Percentiles rank a stretch among this genome's conserved stretches.
Evolutionary conservation across 1,284 basidiomycete genomes (phyloP).

Genomic region (Termitomyces sp.): DNA sequence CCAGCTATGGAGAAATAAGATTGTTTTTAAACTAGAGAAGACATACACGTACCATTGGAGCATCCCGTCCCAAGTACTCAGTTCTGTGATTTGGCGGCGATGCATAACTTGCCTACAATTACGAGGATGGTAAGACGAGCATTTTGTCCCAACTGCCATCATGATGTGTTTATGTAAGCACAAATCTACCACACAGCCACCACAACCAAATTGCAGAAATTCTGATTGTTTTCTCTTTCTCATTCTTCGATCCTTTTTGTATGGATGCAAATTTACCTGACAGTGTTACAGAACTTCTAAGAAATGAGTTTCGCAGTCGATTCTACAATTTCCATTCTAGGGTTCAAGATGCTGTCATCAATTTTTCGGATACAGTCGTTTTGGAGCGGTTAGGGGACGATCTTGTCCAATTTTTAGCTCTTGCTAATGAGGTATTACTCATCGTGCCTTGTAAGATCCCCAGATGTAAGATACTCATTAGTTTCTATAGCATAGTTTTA

Average conservation of each 20-base stretch:
- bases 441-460: no score
- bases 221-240: no score
- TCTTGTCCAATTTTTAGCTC: background rate
- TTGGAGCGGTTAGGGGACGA: background rate
- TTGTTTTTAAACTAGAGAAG: conserved; percentile 3
- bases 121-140: no score
- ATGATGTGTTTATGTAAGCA: no score
- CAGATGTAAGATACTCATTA: background rate
- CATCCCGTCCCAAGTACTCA: conserved; percentile 68
- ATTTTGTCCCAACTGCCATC: no score
- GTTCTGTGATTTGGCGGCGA: conserved; percentile 74
- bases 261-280: no score
- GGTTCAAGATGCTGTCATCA: background rate
- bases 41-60: conserved; percentile 59
- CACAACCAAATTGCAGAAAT: no score
- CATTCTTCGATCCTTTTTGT: no score
- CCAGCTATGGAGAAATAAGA: conserved; percentile 54
- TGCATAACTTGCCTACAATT: conserved; percentile 68
- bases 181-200: no score
- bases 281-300: no score
- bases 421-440: conserved; percentile 1
- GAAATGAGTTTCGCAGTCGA: no score
- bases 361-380: background rate
- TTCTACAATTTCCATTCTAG: background rate
- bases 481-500: background rate